Evolutionary conservation across 2,329 filamentous ascomycete species (phyloP).

Genomic region (Talaromyces sp.): DNA sequence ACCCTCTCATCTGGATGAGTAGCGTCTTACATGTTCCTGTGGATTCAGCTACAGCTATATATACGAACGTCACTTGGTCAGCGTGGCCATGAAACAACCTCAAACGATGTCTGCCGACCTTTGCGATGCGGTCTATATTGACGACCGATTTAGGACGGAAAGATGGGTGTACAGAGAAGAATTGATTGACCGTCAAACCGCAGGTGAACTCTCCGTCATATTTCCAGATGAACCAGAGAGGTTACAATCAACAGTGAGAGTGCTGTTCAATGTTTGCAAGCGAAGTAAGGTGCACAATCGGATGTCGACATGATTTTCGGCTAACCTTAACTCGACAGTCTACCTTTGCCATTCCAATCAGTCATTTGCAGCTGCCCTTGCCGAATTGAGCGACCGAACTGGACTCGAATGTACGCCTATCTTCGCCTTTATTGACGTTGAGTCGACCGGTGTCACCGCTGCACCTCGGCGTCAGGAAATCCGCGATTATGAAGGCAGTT

Average conservation of each 20-base stretch:
- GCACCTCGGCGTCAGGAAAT: conserved; percentile 30
- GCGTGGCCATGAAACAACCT: conserved; percentile 25
- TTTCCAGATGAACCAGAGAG: conserved; percentile 42
- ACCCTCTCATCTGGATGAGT: neutral
- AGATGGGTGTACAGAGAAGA: conserved; percentile 40
- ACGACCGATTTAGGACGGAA: conserved; percentile 44
- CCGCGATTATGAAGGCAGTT: conserved; percentile 29
- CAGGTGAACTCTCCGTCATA: conserved; percentile 7
- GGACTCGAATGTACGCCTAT: conserved; percentile 51
- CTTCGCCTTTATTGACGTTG: conserved; percentile 55
- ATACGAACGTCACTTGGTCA: conserved; percentile 5
- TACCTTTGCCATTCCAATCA: conserved; percentile 53
- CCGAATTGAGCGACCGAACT: conserved; percentile 49
- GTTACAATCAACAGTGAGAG: conserved; percentile 48
- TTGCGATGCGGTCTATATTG: conserved; percentile 42
- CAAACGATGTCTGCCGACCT: conserved; percentile 38
- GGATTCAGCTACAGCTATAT: conserved; percentile 5
- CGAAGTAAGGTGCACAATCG: conserved; percentile 44
- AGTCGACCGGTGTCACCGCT: conserved; percentile 40
- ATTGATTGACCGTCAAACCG: neutral
- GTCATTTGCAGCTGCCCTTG: conserved; percentile 52
- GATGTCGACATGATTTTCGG: neutral
- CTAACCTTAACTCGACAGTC: conserved; percentile 37
- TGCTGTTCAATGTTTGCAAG: conserved; percentile 51
- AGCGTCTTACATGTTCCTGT: conserved; percentile 4